These are phyloP conservation scores for Wickerhamomyces alni DNA, from an alignment of 805 yeast species.

Conservation along the genomic window DNA sequence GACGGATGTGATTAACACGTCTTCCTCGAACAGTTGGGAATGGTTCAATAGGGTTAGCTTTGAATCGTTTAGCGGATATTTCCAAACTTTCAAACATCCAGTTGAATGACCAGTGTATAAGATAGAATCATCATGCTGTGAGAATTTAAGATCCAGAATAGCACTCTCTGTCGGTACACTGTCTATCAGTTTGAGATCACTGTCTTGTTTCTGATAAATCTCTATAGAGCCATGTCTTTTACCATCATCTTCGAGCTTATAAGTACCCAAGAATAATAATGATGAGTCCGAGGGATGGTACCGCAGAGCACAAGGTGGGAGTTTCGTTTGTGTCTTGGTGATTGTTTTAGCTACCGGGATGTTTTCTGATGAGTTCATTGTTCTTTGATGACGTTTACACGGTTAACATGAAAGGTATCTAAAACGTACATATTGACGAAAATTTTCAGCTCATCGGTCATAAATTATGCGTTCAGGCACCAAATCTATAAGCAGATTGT, in stretches of 20 bases:
- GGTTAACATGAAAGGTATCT: background rate
- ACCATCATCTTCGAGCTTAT: constrained; percentile 60
- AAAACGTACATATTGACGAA: background rate
- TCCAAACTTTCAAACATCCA: constrained; percentile 70
- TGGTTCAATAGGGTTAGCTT: constrained; percentile 20
- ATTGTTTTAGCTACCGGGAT: constrained; percentile 1
- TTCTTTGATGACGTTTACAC: background rate
- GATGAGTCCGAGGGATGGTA: constrained; percentile 45
- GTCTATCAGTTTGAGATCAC: constrained; percentile 18
- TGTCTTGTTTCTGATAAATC: constrained; percentile 22
- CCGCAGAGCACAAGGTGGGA: constrained; percentile 83
- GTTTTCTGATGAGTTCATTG: no score
- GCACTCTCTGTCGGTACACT: constrained; percentile 47
- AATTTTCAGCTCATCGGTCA: background rate
- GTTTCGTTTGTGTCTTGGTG: constrained; percentile 34
- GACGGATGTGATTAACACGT: constrained; percentile 56
- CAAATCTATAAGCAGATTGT: no score
- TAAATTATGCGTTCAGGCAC: no score
- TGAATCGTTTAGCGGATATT: constrained; percentile 16
- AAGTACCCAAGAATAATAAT: constrained; percentile 68
- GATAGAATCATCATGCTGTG: constrained; percentile 43
- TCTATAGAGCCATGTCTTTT: constrained; percentile 60
- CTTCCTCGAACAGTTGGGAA: constrained; percentile 41
- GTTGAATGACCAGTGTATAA: constrained; percentile 73
- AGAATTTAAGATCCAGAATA: constrained; percentile 68